Conservation (phyloP, 2,329 filamentous ascomycete genomes). For the Venturia effusa region DNA sequence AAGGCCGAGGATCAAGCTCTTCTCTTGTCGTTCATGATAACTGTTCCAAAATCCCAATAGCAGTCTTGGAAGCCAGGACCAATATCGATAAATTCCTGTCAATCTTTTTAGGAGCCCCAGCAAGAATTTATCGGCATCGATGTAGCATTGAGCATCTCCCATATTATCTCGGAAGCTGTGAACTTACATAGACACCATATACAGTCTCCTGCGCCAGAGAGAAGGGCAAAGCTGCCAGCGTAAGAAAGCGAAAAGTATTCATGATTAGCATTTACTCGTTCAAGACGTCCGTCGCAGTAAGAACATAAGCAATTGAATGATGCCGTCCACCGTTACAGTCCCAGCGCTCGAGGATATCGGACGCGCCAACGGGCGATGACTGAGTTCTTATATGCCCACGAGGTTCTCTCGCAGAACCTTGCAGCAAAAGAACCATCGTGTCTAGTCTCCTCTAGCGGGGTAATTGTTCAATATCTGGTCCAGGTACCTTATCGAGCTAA, state of each 20-base stretch:
- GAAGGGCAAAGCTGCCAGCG: constrained; percentile 29
- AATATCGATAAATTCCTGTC: no score
- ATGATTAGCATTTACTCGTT: neutral
- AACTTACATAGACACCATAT: constrained; percentile 9
- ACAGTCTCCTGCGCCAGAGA: constrained; percentile 18
- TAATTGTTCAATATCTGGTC: neutral
- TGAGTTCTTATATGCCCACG: neutral
- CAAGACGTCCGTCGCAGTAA: neutral
- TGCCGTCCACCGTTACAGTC: neutral
- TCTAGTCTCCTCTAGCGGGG: neutral
- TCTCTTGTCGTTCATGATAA: no score
- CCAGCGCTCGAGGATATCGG: neutral
- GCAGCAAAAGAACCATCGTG: neutral
- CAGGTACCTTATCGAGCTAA: neutral
- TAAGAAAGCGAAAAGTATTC: constrained; percentile 16
- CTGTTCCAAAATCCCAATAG: no score
- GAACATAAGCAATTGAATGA: neutral
- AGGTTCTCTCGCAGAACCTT: neutral
- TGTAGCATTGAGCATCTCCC: no score
- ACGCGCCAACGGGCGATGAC: neutral
- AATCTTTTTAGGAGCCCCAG: no score
- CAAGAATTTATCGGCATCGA: neutral
- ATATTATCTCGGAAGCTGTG: neutral
- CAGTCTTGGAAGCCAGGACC: no score
- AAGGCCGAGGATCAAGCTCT: no score